Conservation (phyloP, 1,284 basidiomycete species). For the Phenoliferia sp. region DNA sequence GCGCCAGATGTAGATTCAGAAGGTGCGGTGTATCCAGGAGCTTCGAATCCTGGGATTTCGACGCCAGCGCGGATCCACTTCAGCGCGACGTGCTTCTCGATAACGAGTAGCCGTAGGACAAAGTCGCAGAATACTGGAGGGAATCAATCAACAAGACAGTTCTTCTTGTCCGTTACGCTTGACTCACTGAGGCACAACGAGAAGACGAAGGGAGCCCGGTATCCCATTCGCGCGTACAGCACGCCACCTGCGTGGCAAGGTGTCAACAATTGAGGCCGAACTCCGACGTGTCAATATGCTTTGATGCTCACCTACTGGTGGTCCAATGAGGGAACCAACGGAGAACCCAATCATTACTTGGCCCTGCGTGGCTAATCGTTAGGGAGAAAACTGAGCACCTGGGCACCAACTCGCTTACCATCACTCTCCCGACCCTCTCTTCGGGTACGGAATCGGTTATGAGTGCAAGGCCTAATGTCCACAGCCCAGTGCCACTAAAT, state of each 20-base stretch:
- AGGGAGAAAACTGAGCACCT: not conserved
- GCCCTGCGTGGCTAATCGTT: conserved; percentile 9
- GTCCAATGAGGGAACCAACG: conserved; percentile 25
- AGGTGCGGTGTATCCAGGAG: conserved; percentile 17
- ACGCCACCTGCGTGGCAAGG: conserved; percentile 19
- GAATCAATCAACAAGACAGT: not conserved
- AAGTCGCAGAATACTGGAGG: conserved; percentile 26
- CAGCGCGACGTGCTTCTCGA: conserved; percentile 33
- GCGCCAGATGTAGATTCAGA: too few relatives aligned
- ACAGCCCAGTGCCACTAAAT: conserved; percentile 32
- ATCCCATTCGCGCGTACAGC: conserved; percentile 32
- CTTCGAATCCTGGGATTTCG: conserved; percentile 24
- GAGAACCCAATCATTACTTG: conserved; percentile 33
- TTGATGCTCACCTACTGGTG: conserved; percentile 11
- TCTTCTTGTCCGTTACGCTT: not conserved
- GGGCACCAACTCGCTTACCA: not conserved
- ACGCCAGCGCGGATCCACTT: conserved; percentile 17
- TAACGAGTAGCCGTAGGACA: conserved; percentile 28
- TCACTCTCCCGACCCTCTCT: conserved; percentile 17
- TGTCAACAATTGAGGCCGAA: too few relatives aligned
- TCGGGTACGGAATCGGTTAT: conserved; percentile 27
- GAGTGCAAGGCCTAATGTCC: conserved; percentile 31
- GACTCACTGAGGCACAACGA: conserved; percentile 23
- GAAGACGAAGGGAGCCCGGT: conserved; percentile 36
- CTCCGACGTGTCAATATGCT: not conserved